Conservation (phyloP, 805 yeast genomes). For the Nakazawaea ishiwadae region DNA sequence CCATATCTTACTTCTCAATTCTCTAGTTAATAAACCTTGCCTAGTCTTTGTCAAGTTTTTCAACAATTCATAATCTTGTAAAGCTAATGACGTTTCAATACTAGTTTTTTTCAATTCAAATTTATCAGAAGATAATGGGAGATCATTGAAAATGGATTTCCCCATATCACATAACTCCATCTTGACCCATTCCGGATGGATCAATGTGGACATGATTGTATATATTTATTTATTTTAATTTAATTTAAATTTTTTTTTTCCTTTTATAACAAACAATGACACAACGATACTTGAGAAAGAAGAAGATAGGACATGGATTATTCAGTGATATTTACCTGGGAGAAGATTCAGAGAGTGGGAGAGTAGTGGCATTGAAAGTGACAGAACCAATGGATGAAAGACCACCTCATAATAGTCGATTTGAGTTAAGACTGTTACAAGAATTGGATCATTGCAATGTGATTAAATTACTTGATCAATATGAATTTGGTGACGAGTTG, state of each 20-base stretch:
- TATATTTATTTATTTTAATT: background rate
- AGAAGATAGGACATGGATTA: constrained; percentile 26
- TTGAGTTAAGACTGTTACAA: constrained; percentile 37
- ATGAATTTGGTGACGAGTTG: constrained; percentile 25
- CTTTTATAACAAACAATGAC: background rate
- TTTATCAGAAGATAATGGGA: constrained; percentile 35
- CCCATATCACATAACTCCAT: constrained; percentile 44
- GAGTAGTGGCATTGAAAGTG: constrained; percentile 39
- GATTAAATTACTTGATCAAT: constrained; percentile 14
- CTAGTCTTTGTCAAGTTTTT: constrained; percentile 36
- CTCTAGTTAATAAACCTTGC: constrained; percentile 41
- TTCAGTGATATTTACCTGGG: constrained; percentile 36
- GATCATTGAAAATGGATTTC: constrained; percentile 39
- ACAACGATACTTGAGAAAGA: background rate
- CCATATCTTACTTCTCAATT: constrained; percentile 44
- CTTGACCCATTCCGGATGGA: constrained; percentile 41
- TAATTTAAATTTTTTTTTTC: background rate
- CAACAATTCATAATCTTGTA: constrained; percentile 23
- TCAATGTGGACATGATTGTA: constrained; percentile 10
- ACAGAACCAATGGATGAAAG: constrained; percentile 44
- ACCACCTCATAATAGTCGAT: constrained; percentile 49
- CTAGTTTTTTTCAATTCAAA: constrained; percentile 32
- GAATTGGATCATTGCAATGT: constrained; percentile 15
- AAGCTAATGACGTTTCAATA: constrained; percentile 30
- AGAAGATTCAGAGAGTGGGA: constrained; percentile 10